Conservation (phyloP, 1,284 basidiomycete species). For the Athelia sp. region DNA sequence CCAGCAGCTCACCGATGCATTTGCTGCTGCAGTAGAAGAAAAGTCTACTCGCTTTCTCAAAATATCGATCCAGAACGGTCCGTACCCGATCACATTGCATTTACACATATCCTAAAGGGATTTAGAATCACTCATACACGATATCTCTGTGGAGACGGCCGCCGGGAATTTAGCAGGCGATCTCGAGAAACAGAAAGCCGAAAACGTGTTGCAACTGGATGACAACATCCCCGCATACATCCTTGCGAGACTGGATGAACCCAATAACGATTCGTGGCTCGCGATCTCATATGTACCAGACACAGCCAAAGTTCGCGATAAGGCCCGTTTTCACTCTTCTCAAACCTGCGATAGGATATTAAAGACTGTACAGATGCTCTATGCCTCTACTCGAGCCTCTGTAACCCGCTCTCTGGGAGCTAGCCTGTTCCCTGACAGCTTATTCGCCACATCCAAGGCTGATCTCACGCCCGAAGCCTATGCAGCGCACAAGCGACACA, state of each 20-base stretch:
- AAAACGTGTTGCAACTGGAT: conserved; percentile 35
- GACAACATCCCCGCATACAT: conserved; percentile 68
- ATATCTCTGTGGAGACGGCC: conserved; percentile 39
- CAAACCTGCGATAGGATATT: neutral
- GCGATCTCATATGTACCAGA: conserved; percentile 75
- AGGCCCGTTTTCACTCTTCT: conserved; percentile 31
- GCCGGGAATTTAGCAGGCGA: conserved; percentile 53
- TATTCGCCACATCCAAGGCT: conserved; percentile 77
- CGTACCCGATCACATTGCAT: conserved; percentile 17
- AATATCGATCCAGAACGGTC: conserved; percentile 70
- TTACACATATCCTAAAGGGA: conserved; percentile 18
- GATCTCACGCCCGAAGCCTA: conserved; percentile 68
- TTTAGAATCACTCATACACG: conserved; percentile 63
- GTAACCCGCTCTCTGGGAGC: conserved; percentile 77
- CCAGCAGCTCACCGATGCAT: conserved; percentile 44
- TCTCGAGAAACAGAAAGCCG: conserved; percentile 46
- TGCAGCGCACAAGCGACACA: conserved; percentile 67
- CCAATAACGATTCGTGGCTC: conserved; percentile 56
- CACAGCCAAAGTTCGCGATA: conserved; percentile 67
- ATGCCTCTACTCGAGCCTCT: conserved; percentile 78
- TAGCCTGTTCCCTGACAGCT: conserved; percentile 67
- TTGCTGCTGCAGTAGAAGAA: conserved; percentile 51
- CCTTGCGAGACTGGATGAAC: conserved; percentile 57
- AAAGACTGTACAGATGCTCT: conserved; percentile 70
- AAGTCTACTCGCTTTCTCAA: conserved; percentile 63